A percentile compares a stretch with the other conserved stretches of the same genome.
Evolutionary conservation across 2,329 filamentous ascomycete genomes (phyloP).

Genomic region (Neodidymelliopsis sp.): DNA sequence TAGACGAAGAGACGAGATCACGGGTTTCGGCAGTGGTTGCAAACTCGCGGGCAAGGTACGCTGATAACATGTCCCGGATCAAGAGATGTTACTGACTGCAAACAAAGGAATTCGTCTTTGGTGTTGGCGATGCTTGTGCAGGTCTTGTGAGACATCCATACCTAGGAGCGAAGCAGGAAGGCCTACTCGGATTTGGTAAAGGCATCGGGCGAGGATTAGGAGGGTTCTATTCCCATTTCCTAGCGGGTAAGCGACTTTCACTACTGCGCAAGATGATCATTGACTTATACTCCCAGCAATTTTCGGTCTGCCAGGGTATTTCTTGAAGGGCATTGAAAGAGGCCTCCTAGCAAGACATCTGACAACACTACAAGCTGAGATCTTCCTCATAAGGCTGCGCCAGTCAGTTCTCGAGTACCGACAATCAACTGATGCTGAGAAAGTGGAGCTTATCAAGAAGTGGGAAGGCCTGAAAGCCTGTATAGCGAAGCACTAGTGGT

Average conservation of each 20-base stretch:
- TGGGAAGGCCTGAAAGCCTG: constrained; percentile 6
- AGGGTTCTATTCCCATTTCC: constrained; percentile 17
- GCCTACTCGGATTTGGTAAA: constrained; percentile 63
- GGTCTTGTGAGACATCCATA: constrained; percentile 78
- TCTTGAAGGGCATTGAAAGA: constrained; percentile 20
- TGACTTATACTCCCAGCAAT: constrained; percentile 12
- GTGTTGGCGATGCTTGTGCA: constrained; percentile 78
- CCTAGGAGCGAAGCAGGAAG: constrained; percentile 68
- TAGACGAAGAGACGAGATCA: constrained; percentile 48
- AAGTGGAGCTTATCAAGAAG: constrained; percentile 7
- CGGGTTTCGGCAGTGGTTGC: constrained; percentile 74
- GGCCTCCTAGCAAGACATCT: constrained; percentile 14
- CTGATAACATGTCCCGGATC: too few species aligned
- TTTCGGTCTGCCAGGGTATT: constrained; percentile 22
- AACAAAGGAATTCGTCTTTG: constrained; percentile 69
- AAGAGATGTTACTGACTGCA: background rate
- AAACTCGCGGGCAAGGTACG: constrained; percentile 69
- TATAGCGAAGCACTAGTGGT: constrained; percentile 5
- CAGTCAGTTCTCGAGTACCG: constrained; percentile 8
- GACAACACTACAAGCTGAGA: constrained; percentile 21
- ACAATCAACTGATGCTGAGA: constrained; percentile 3
- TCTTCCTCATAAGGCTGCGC: constrained; percentile 20
- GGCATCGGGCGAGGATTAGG: constrained; percentile 43
- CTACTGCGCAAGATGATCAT: background rate
- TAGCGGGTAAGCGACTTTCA: constrained; percentile 10